These are phyloP conservation scores for Geranium rotundifolium DNA, from an alignment of 345 rosid species.

Conservation along the genomic window DNA sequence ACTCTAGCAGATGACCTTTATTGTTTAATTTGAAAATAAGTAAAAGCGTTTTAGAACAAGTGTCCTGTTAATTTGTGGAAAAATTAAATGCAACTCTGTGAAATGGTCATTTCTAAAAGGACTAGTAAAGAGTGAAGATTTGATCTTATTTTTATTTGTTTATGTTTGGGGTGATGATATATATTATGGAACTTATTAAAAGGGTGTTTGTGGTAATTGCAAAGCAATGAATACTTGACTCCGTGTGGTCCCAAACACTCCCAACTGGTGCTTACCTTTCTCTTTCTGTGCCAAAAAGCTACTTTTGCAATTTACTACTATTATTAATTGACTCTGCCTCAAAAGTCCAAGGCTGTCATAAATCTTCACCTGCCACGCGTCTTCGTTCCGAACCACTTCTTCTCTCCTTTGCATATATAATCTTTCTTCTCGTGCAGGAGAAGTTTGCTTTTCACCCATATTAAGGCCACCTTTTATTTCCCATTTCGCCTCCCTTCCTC, in stretches of 20 bases:
- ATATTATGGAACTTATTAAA: too few relatives aligned
- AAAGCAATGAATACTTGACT: not conserved
- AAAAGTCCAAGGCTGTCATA: not conserved
- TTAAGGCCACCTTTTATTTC: not conserved
- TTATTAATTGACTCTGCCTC: not conserved
- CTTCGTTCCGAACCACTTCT: not conserved
- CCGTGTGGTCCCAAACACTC: conserved; percentile 3
- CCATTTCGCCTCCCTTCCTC: not conserved
- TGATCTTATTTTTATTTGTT: too few relatives aligned
- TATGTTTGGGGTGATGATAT: too few relatives aligned
- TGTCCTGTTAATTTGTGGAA: too few relatives aligned
- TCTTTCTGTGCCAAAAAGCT: conserved; percentile 10
- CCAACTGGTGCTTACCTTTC: not conserved
- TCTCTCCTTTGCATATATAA: not conserved
- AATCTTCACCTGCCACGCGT: conserved; percentile 14
- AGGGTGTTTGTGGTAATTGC: too few relatives aligned
- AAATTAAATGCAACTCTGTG: too few relatives aligned
- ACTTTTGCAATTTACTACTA: conserved; percentile 27
- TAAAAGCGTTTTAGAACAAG: too few relatives aligned
- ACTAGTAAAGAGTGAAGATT: too few relatives aligned
- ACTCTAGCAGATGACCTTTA: too few relatives aligned
- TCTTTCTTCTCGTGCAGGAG: not conserved
- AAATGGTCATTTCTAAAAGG: too few relatives aligned
- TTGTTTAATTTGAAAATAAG: too few relatives aligned
- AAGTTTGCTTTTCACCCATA: not conserved